Conservation (phyloP, 257 asterid species). For the Catharanthus roseus region DNA sequence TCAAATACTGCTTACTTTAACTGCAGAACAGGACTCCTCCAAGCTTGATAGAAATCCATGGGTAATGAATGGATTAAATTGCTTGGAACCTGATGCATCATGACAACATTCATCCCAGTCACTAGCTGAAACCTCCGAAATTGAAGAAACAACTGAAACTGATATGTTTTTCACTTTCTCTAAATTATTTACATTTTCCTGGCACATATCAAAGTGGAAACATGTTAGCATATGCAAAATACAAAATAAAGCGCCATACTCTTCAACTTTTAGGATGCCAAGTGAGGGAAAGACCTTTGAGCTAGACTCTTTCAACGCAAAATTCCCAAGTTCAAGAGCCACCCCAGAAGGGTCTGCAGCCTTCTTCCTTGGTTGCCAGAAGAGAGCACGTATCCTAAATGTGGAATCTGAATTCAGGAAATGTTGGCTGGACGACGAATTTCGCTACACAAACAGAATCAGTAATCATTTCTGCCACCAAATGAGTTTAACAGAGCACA, state of each 20-base stretch:
- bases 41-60: slow-evolving; percentile 90
- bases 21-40: slow-evolving; percentile 82
- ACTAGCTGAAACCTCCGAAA: slow-evolving; percentile 54
- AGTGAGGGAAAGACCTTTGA: slow-evolving; percentile 42
- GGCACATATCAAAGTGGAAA: slow-evolving; percentile 14
- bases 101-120: slow-evolving; percentile 92
- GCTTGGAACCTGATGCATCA: slow-evolving; percentile 55
- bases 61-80: slow-evolving; percentile 74
- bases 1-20: slow-evolving; percentile 51
- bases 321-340: slow-evolving; percentile 58
- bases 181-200: slow-evolving; percentile 44
- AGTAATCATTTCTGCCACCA: neutral
- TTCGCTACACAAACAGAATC: slow-evolving; percentile 34
- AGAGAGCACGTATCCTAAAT: slow-evolving; percentile 50
- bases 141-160: slow-evolving; percentile 78
- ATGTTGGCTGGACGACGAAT: slow-evolving; percentile 23
- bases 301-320: slow-evolving; percentile 44
- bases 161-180: slow-evolving; percentile 43
- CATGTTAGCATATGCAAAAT: neutral
- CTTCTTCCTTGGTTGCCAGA: slow-evolving; percentile 83
- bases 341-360: slow-evolving; percentile 48
- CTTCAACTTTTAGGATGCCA: slow-evolving; percentile 7
- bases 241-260: slow-evolving; percentile 5
- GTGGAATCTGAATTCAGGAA: slow-evolving; percentile 22
- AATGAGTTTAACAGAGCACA: slow-evolving; percentile 10